phyloP scores from a whole-genome alignment of 2,329 filamentous ascomycete species.

The Blastomyces parvus region DNA sequence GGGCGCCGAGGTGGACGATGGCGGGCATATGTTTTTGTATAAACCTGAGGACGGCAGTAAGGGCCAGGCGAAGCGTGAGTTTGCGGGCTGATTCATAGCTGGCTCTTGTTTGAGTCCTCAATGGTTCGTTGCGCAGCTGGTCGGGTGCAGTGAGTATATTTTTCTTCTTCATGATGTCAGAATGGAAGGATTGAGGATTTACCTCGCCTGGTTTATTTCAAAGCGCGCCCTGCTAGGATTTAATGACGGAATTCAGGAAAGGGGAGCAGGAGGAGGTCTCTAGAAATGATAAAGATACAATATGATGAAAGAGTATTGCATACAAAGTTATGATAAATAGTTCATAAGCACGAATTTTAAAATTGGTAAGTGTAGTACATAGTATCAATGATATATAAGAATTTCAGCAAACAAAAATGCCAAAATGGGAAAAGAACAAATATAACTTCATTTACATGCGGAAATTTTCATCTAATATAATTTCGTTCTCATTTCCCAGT shows the following conservation, averaged over 20 bases:
- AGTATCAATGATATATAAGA: not conserved
- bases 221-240: not conserved
- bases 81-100: constrained; percentile 19
- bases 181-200: not conserved
- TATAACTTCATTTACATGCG: not conserved
- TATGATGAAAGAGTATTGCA: not conserved
- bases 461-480: constrained; percentile 1
- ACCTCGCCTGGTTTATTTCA: not conserved
- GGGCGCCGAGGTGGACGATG: constrained; percentile 24
- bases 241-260: not conserved
- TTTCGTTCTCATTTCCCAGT: not conserved
- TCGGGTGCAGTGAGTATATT: not conserved
- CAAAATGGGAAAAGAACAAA: not conserved
- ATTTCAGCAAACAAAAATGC: not conserved
- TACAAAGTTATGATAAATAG: not conserved
- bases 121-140: not conserved
- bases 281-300: not conserved
- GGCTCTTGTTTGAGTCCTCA: not conserved
- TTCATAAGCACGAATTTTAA: not conserved
- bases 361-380: not conserved
- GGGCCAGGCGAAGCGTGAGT: constrained; percentile 29
- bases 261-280: not conserved
- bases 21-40: constrained; percentile 30
- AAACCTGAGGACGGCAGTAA: constrained; percentile 19
- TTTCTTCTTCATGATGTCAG: not conserved